Evolutionary conservation across 805 yeast species (phyloP).

Genomic region (Schwanniomyces occidentalis): DNA sequence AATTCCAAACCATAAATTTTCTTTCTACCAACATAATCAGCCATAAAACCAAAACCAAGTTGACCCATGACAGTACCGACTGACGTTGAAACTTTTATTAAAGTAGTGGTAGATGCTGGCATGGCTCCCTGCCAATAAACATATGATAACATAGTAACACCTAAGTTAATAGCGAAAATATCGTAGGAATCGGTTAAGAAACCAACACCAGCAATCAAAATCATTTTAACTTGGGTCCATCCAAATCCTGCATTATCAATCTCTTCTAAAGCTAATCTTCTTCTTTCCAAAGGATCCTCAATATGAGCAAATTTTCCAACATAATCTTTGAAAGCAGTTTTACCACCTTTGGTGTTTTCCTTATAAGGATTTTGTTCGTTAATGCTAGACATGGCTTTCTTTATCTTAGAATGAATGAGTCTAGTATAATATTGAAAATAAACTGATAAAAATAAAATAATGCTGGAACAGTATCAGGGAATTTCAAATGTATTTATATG

Average conservation of each 20-base stretch:
- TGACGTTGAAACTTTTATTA: slow-evolving; percentile 84
- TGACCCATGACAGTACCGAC: slow-evolving; percentile 95
- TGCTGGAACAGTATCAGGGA: too few species aligned
- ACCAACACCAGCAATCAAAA: slow-evolving; percentile 87
- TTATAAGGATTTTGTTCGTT: slow-evolving; percentile 6
- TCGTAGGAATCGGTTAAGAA: slow-evolving; percentile 92
- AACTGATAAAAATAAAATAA: too few species aligned
- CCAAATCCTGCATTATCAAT: slow-evolving; percentile 79
- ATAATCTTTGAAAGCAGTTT: slow-evolving; percentile 83
- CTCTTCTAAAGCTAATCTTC: slow-evolving; percentile 81
- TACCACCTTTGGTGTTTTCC: slow-evolving; percentile 57
- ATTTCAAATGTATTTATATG: too few species aligned
- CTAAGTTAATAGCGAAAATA: slow-evolving; percentile 86
- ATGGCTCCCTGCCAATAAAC: slow-evolving; percentile 68
- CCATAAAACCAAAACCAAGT: slow-evolving; percentile 77
- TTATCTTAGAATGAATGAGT: background rate
- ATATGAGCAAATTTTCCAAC: slow-evolving; percentile 77
- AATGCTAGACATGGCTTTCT: slow-evolving; percentile 6
- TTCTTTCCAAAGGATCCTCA: slow-evolving; percentile 83
- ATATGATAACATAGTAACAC: slow-evolving; percentile 72
- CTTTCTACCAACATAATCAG: slow-evolving; percentile 84
- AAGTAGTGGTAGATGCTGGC: slow-evolving; percentile 72
- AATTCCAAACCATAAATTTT: slow-evolving; percentile 84
- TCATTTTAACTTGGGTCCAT: slow-evolving; percentile 82
- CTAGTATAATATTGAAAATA: too few species aligned